A percentile compares a stretch with the other conserved stretches of the same genome.
Conservation (phyloP, 1,284 basidiomycete species). For the Cutaneotrichosporon sp. region DNA sequence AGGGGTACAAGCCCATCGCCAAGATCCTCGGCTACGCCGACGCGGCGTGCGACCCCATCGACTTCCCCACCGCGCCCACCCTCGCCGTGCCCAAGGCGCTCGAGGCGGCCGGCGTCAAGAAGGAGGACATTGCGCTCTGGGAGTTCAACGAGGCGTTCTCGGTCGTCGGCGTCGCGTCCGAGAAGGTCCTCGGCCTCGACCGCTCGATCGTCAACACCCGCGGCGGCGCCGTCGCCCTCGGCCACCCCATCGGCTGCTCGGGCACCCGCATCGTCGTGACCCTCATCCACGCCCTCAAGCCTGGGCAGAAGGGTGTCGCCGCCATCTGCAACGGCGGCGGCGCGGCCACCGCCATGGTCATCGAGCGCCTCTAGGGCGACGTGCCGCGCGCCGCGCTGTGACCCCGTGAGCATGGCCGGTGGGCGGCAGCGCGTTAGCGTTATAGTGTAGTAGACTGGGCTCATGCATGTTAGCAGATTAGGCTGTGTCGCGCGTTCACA, state of each 20-base stretch:
- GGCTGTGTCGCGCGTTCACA: neutral
- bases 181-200: conserved; percentile 83
- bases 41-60: conserved; percentile 92
- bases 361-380: conserved; percentile 69
- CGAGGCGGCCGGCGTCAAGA: conserved; percentile 77
- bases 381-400: conserved; percentile 10
- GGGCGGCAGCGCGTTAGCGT: conserved; percentile 6
- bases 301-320: conserved; percentile 95
- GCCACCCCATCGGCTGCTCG: conserved; percentile 92
- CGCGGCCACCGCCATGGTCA: conserved; percentile 84
- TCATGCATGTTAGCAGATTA: neutral
- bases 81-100: conserved; percentile 88
- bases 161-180: conserved; percentile 86
- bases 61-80: conserved; percentile 95
- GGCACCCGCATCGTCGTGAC: conserved; percentile 95
- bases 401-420: conserved; percentile 4
- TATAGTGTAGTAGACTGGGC: conserved; percentile 1
- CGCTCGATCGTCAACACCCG: conserved; percentile 88
- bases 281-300: conserved; percentile 84
- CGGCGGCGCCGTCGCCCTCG: conserved; percentile 91
- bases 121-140: conserved; percentile 85
- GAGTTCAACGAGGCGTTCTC: conserved; percentile 99
- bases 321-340: conserved; percentile 98
- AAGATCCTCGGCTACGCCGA: conserved; percentile 93
- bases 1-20: conserved; percentile 85